Percentiles rank a stretch among this genome's conserved stretches.
Conservation (phyloP, 768 basidiomycete genomes). For the Aureoboletus auriporus region DNA sequence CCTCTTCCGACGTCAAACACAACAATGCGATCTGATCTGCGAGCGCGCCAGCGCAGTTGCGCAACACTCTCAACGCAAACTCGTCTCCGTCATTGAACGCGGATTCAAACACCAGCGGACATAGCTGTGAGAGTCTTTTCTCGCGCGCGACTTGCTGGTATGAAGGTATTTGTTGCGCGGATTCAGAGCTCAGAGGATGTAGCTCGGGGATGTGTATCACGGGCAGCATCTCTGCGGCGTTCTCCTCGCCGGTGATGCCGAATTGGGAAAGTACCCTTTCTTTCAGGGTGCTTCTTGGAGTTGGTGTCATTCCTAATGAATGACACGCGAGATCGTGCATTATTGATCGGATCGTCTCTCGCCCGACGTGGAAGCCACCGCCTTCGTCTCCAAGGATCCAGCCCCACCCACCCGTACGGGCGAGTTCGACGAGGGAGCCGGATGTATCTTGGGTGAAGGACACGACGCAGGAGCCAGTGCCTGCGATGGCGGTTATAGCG, state of each 20-base stretch:
- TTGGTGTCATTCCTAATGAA: constrained; percentile 30
- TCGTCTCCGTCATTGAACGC: constrained; percentile 68
- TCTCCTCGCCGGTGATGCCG: constrained; percentile 43
- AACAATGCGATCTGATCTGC: constrained; percentile 57
- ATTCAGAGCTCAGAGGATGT: constrained; percentile 20
- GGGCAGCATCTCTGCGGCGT: constrained; percentile 56
- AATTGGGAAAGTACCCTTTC: constrained; percentile 51
- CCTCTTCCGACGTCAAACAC: constrained; percentile 35
- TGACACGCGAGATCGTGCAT: constrained; percentile 51
- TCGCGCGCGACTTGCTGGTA: constrained; percentile 47
- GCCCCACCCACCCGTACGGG: constrained; percentile 76
- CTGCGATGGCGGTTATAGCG: constrained; percentile 72
- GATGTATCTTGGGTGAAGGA: constrained; percentile 48
- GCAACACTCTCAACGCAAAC: constrained; percentile 59
- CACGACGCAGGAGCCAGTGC: constrained; percentile 77
- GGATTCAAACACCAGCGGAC: constrained; percentile 73
- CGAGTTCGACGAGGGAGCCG: constrained; percentile 53
- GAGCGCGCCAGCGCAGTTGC: constrained; percentile 47
- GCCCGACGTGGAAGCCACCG: constrained; percentile 75
- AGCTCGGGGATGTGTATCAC: constrained; percentile 63
- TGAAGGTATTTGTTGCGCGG: constrained; percentile 11
- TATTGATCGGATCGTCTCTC: constrained; percentile 69
- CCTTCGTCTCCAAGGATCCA: constrained; percentile 87
- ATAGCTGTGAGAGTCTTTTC: constrained; percentile 68
- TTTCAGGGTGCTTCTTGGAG: constrained; percentile 34